Evolutionary conservation across 257 asterid genomes (phyloP).

Genomic region (Primulina huaijiensis): DNA sequence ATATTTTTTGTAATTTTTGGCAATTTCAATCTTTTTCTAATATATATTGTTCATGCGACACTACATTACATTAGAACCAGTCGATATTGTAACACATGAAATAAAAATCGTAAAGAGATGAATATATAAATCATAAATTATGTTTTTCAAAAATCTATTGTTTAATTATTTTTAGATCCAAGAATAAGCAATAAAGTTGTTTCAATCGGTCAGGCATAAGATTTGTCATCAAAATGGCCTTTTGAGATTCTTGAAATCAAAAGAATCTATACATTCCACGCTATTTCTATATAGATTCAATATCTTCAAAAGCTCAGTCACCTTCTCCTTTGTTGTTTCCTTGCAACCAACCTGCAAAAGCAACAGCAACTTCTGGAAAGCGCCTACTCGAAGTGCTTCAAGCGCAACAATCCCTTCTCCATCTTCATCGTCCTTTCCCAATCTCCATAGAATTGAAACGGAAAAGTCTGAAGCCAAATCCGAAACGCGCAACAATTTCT

Average conservation of each 20-base stretch:
- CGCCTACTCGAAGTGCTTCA: constrained; percentile 49
- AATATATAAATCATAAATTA: too few species aligned
- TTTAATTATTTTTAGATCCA: too few species aligned
- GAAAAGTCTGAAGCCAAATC: constrained; percentile 47
- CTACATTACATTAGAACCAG: too few species aligned
- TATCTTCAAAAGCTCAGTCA: constrained; percentile 41
- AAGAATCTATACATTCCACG: constrained; percentile 42
- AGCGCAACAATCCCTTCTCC: constrained; percentile 11
- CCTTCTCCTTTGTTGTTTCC: constrained; percentile 50
- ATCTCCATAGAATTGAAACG: constrained; percentile 44
- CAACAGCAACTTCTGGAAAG: constrained; percentile 49
- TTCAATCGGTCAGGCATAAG: background rate
- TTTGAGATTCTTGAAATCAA: constrained; percentile 45
- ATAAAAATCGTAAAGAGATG: too few species aligned
- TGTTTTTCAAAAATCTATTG: too few species aligned
- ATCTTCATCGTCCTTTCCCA: constrained; percentile 21
- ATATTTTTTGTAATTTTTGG: too few species aligned
- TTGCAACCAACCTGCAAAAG: constrained; percentile 47
- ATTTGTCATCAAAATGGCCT: constrained; percentile 35
- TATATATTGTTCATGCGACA: too few species aligned
- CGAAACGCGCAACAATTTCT: constrained; percentile 52
- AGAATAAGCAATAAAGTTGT: background rate
- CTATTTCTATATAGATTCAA: constrained; percentile 35
- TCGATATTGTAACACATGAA: too few species aligned
- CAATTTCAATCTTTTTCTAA: too few species aligned